Percentiles rank a stretch among this genome's conserved stretches.
Evolutionary conservation across 2,329 filamentous ascomycete species (phyloP).

Genomic region (Monosporascus sp.): DNA sequence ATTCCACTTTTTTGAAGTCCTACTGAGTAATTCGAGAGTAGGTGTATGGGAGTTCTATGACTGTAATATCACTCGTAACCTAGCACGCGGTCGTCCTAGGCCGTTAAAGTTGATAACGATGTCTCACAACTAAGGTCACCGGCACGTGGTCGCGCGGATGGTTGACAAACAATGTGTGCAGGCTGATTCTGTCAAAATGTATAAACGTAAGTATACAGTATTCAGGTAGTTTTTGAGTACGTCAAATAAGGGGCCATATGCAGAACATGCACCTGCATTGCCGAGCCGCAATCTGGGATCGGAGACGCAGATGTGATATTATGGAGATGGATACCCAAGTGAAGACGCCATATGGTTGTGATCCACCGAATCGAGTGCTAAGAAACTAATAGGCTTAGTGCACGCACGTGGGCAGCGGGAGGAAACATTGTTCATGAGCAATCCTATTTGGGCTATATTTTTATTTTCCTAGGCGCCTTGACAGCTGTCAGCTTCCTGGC

Average conservation of each 20-base stretch:
- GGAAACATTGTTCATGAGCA: too few species aligned
- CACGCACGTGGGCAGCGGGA: background rate
- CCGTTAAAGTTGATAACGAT: background rate
- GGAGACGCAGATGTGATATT: background rate
- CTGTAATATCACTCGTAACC: background rate
- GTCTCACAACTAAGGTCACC: background rate
- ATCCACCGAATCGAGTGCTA: background rate
- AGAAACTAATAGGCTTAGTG: background rate
- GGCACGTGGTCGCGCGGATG: background rate
- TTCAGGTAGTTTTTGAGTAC: too few species aligned
- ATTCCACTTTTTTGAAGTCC: background rate
- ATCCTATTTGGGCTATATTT: too few species aligned
- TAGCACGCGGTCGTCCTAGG: background rate
- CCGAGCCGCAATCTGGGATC: background rate
- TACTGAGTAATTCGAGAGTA: background rate
- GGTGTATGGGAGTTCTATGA: background rate
- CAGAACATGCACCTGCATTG: background rate
- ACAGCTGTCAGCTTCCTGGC: too few species aligned
- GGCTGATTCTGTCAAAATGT: background rate
- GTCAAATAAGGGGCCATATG: too few species aligned
- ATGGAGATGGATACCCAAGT: background rate
- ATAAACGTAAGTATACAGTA: background rate
- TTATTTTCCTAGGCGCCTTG: too few species aligned
- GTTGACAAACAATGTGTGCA: background rate
- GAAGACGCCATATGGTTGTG: background rate